Percentiles rank a stretch among this genome's conserved stretches.
Evolutionary conservation across 352 stramenopile genomes (phyloP).

Genomic region (Globisporangium splendens): DNA sequence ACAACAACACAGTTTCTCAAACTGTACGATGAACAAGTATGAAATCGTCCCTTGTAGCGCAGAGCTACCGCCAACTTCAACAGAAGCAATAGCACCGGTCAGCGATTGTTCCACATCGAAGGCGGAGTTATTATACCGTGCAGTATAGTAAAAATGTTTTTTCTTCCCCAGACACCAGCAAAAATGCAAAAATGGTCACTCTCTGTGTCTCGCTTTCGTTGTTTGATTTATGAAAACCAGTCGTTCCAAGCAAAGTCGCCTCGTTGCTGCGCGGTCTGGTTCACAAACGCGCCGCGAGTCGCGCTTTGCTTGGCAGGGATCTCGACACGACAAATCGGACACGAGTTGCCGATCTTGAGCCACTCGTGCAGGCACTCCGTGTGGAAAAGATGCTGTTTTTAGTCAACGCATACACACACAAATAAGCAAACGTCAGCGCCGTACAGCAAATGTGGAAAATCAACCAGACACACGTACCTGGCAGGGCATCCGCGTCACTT

Average conservation of each 20-base stretch:
- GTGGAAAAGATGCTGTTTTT: constrained; percentile 74
- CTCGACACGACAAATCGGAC: constrained; percentile 76
- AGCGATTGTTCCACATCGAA: too few relatives aligned
- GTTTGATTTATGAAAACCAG: constrained; percentile 59
- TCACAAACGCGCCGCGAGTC: constrained; percentile 18
- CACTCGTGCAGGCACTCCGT: constrained; percentile 72
- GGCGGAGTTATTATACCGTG: too few relatives aligned
- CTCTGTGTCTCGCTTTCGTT: too few relatives aligned
- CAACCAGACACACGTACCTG: constrained; percentile 29
- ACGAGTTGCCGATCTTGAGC: constrained; percentile 83
- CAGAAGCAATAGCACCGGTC: too few relatives aligned
- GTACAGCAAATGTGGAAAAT: background rate
- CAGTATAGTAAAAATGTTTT: too few relatives aligned
- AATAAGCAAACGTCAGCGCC: background rate
- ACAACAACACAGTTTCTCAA: too few relatives aligned
- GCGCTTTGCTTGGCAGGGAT: constrained; percentile 50
- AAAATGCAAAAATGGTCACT: too few relatives aligned
- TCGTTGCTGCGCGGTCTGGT: constrained; percentile 38
- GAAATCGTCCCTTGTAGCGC: too few relatives aligned
- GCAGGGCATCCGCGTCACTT: constrained; percentile 67
- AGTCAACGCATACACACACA: constrained; percentile 1
- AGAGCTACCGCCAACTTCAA: too few relatives aligned
- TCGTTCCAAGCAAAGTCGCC: constrained; percentile 68
- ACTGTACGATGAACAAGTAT: too few relatives aligned
- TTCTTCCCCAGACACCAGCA: too few relatives aligned